Conservation (phyloP, 2,329 filamentous ascomycete species). For the Chaetothyriales sp. region DNA sequence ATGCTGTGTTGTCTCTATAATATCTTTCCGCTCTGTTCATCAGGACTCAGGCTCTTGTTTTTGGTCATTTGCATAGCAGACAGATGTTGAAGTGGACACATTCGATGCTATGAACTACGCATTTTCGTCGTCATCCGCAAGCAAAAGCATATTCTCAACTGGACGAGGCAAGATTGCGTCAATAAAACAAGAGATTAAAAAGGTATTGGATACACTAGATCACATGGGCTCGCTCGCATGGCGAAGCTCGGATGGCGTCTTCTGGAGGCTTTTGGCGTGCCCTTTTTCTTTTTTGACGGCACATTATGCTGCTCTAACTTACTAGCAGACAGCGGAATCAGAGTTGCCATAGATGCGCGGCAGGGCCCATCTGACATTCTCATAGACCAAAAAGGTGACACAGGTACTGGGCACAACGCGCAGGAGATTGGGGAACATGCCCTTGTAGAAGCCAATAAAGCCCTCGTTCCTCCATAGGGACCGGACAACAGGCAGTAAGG, state of each 20-base stretch:
- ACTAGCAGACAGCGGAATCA: background rate
- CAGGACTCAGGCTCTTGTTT: no score
- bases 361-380: slow-evolving; percentile 57
- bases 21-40: no score
- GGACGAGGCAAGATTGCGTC: no score
- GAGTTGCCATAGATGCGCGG: slow-evolving; percentile 10
- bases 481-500: slow-evolving; percentile 23
- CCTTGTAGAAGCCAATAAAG: slow-evolving; percentile 73
- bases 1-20: background rate
- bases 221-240: background rate
- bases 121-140: no score
- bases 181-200: background rate
- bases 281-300: no score
- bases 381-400: slow-evolving; percentile 93
- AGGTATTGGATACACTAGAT: background rate
- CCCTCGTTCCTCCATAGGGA: slow-evolving; percentile 72
- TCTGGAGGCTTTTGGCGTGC: background rate
- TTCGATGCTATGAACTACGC: no score
- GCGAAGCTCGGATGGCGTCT: background rate
- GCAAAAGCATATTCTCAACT: no score
- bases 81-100: no score
- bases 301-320: background rate
- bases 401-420: slow-evolving; percentile 87
- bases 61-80: no score
- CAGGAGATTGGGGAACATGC: slow-evolving; percentile 73